A percentile compares a stretch with the other conserved stretches of the same genome.
phyloP scores from a whole-genome alignment of 2,329 filamentous ascomycete genomes.

The Hymenoscyphus scutula region DNA sequence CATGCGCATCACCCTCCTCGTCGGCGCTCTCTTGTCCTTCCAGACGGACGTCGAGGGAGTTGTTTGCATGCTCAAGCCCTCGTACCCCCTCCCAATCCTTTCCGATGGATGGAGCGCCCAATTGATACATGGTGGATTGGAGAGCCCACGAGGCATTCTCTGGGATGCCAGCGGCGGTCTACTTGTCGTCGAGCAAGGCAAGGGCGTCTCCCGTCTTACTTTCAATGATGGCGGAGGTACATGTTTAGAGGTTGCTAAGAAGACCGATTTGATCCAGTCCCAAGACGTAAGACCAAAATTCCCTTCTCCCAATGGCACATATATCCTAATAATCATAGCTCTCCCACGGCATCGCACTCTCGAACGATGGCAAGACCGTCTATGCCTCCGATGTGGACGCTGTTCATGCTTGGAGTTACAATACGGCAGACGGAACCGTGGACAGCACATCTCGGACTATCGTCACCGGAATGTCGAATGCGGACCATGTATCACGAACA shows the following conservation, averaged over 20 bases:
- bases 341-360: slow-evolving; percentile 56
- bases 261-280: slow-evolving; percentile 21
- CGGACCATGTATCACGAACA: slow-evolving; percentile 65
- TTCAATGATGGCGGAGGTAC: slow-evolving; percentile 29
- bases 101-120: slow-evolving; percentile 32
- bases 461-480: slow-evolving; percentile 59
- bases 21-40: slow-evolving; percentile 8
- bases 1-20: slow-evolving; percentile 9
- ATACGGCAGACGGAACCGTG: slow-evolving; percentile 50
- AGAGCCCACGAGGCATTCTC: slow-evolving; percentile 31
- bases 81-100: slow-evolving; percentile 26
- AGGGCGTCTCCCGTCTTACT: slow-evolving; percentile 30
- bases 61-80: slow-evolving; percentile 21
- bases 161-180: slow-evolving; percentile 36
- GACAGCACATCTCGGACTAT: slow-evolving; percentile 47
- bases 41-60: slow-evolving; percentile 1
- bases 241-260: slow-evolving; percentile 26
- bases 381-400: slow-evolving; percentile 56
- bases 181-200: slow-evolving; percentile 32
- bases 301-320: not conserved
- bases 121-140: slow-evolving; percentile 29
- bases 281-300: slow-evolving; percentile 13
- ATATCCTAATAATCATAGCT: slow-evolving; percentile 39
- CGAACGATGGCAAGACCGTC: slow-evolving; percentile 50
- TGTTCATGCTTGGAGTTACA: slow-evolving; percentile 66